Conservation (phyloP, 495 filamentous ascomycete genomes). For the Hyaloscypha bicolor region DNA sequence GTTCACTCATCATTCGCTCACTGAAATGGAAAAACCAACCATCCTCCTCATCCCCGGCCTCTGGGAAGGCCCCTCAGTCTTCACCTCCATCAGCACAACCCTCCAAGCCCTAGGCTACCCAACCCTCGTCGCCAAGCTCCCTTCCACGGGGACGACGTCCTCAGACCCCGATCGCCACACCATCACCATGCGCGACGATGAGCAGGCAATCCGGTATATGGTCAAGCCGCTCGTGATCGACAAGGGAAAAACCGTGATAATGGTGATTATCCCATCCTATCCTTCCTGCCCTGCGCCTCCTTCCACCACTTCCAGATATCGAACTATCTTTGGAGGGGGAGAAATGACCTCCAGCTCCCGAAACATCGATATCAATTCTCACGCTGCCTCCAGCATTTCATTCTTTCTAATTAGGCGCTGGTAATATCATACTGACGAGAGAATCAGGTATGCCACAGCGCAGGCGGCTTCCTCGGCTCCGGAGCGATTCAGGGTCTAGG, state of each 20-base stretch:
- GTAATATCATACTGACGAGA: too few species aligned
- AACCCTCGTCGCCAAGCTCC: background rate
- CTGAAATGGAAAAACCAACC: background rate
- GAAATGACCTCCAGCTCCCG: too few species aligned
- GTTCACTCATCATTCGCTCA: too few species aligned
- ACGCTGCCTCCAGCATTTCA: too few species aligned
- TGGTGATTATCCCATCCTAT: background rate
- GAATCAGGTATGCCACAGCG: background rate
- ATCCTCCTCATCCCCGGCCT: slow-evolving; percentile 3
- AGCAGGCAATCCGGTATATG: background rate
- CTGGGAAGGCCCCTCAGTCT: slow-evolving; percentile 11
- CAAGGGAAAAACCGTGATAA: slow-evolving; percentile 2
- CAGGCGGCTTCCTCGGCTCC: background rate
- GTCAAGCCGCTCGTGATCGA: background rate
- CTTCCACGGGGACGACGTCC: slow-evolving; percentile 2
- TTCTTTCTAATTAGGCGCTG: too few species aligned
- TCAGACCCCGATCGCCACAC: background rate
- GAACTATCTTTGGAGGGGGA: too few species aligned
- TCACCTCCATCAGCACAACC: background rate
- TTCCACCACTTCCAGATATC: too few species aligned
- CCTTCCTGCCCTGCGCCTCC: too few species aligned
- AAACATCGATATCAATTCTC: too few species aligned
- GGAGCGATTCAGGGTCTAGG: background rate
- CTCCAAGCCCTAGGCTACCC: slow-evolving; percentile 4
- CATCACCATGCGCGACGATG: slow-evolving; percentile 7